phyloP scores from a whole-genome alignment of 176 grass and related monocot species.

The Saccharum spontaneum region DNA sequence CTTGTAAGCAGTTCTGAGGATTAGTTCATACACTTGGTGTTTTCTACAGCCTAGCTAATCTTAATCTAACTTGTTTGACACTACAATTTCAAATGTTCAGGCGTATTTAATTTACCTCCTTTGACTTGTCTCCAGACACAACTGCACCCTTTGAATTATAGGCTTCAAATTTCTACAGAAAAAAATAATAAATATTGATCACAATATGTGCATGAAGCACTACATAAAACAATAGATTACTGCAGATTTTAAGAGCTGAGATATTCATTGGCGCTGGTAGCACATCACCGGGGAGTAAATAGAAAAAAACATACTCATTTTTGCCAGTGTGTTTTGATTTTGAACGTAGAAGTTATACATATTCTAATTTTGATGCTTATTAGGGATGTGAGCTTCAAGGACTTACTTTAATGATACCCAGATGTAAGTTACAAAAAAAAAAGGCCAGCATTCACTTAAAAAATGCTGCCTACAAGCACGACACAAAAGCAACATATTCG shows the following conservation, averaged over 20 bases:
- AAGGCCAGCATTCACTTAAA: neutral
- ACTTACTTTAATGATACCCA: neutral
- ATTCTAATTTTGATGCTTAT: conserved; percentile 13
- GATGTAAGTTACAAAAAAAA: neutral
- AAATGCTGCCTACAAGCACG: conserved; percentile 4
- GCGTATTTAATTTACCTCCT: conserved; percentile 56
- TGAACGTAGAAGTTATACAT: neutral
- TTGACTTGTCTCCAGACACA: conserved; percentile 88
- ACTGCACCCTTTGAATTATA: conserved; percentile 83
- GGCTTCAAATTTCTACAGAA: conserved; percentile 88
- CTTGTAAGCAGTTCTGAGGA: conserved; percentile 22
- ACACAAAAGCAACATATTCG: neutral
- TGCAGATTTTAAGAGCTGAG: neutral
- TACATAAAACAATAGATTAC: conserved; percentile 10
- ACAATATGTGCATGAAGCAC: conserved; percentile 1
- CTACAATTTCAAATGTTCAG: conserved; percentile 17
- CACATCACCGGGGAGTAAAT: conserved; percentile 1
- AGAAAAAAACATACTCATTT: conserved; percentile 19
- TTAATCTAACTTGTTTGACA: conserved; percentile 3
- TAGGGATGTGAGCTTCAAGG: neutral
- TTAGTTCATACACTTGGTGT: neutral
- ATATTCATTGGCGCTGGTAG: neutral
- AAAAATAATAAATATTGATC: conserved; percentile 32
- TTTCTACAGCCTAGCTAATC: conserved; percentile 12
- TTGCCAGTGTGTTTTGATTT: neutral